A percentile compares a stretch with the other conserved stretches of the same genome.
These are phyloP conservation scores for Naematelia aurantialba DNA, from an alignment of 768 basidiomycete genomes.

Conservation along the genomic window DNA sequence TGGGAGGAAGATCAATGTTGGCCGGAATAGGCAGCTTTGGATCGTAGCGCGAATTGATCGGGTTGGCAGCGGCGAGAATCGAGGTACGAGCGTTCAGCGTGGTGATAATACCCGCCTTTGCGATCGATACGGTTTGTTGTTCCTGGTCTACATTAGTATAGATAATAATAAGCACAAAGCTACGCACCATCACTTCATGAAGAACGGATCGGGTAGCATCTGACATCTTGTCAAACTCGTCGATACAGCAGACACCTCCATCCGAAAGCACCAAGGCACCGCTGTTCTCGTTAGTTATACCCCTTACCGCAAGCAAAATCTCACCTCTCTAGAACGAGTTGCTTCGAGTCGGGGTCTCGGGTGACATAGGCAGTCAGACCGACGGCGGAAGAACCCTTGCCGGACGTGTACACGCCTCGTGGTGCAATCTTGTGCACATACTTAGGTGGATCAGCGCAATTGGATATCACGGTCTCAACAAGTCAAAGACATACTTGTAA, in stretches of 20 bases:
- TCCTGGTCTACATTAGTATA: conserved; percentile 59
- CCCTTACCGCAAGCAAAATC: conserved; percentile 17
- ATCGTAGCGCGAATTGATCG: conserved; percentile 92
- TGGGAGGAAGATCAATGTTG: conserved; percentile 97
- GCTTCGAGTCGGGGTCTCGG: conserved; percentile 95
- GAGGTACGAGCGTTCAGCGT: conserved; percentile 97
- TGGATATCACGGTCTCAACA: background rate
- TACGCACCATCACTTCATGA: conserved; percentile 55
- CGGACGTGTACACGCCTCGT: conserved; percentile 93
- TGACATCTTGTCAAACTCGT: conserved; percentile 73
- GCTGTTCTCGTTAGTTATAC: conserved; percentile 9
- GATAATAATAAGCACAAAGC: background rate
- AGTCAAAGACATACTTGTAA: conserved; percentile 62
- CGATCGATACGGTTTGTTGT: conserved; percentile 98
- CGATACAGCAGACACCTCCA: conserved; percentile 67
- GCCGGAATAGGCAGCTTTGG: conserved; percentile 83
- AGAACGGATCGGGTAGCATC: conserved; percentile 55
- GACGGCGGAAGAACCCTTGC: conserved; percentile 96
- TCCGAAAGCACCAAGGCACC: conserved; percentile 28
- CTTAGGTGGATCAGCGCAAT: conserved; percentile 52
- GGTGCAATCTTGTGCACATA: conserved; percentile 99
- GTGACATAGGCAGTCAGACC: conserved; percentile 98
- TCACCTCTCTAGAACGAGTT: conserved; percentile 91
- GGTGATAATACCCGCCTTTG: conserved; percentile 97
- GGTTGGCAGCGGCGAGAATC: conserved; percentile 95